Conservation (phyloP, 805 yeast genomes). For the Candida fluviatilis region DNA sequence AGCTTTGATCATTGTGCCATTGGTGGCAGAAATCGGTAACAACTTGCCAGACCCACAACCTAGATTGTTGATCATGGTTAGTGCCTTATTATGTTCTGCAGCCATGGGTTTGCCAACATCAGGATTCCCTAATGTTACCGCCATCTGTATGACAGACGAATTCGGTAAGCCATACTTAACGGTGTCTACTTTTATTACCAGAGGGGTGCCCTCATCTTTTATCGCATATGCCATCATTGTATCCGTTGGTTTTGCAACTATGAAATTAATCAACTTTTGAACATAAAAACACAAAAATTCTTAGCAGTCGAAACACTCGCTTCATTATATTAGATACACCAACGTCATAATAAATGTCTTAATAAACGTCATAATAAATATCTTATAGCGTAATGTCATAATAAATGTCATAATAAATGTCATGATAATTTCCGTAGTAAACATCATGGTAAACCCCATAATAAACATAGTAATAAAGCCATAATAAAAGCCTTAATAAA, state of each 20-base stretch:
- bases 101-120: constrained; percentile 99
- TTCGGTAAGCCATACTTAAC: constrained; percentile 86
- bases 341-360: too few relatives aligned
- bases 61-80: constrained; percentile 64
- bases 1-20: constrained; percentile 86
- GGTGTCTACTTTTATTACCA: constrained; percentile 78
- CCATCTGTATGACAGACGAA: constrained; percentile 90
- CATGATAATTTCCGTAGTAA: too few relatives aligned
- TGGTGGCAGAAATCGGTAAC: constrained; percentile 86
- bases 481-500: too few relatives aligned
- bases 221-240: constrained; percentile 69
- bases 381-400: too few relatives aligned
- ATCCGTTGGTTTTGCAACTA: constrained; percentile 73
- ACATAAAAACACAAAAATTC: too few relatives aligned
- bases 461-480: too few relatives aligned
- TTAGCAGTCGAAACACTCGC: too few relatives aligned
- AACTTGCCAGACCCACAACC: constrained; percentile 78
- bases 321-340: too few relatives aligned
- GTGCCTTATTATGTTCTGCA: constrained; percentile 73
- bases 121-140: constrained; percentile 97
- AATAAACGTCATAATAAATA: too few relatives aligned
- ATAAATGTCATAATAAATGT: too few relatives aligned
- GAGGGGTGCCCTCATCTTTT: constrained; percentile 87
- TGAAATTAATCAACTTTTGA: constrained; percentile 42
- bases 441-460: too few relatives aligned